phyloP scores from a whole-genome alignment of 225 moss, liverwort and hornwort genomes.

The Marchantia paleacea region DNA sequence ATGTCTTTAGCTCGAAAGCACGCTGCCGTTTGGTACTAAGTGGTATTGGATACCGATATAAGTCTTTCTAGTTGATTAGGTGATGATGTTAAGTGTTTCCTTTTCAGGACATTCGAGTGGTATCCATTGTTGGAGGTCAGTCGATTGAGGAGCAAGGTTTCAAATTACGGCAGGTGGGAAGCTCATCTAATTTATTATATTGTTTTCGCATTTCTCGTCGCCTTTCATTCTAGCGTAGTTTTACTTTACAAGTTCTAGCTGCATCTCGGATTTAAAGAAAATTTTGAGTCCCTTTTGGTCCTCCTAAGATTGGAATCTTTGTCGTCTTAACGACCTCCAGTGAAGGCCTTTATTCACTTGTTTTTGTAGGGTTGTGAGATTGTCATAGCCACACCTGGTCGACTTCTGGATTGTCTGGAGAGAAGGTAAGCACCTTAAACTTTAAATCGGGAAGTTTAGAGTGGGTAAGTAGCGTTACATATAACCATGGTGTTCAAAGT shows the following conservation, averaged over 20 bases:
- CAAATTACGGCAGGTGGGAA: slow-evolving; percentile 87
- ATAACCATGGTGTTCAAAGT: neutral
- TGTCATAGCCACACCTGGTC: slow-evolving; percentile 95
- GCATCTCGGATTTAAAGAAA: neutral
- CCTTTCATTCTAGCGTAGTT: neutral
- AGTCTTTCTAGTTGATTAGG: neutral
- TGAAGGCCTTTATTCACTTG: neutral
- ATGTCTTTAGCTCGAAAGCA: no score
- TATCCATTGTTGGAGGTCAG: slow-evolving; percentile 97
- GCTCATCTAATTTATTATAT: neutral
- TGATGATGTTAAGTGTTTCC: neutral
- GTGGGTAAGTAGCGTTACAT: neutral
- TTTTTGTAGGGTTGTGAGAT: slow-evolving; percentile 82
- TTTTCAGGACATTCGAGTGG: slow-evolving; percentile 85
- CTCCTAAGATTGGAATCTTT: neutral
- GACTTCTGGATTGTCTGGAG: slow-evolving; percentile 94
- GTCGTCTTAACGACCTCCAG: neutral
- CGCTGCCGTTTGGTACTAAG: neutral
- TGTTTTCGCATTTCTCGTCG: neutral
- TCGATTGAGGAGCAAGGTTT: slow-evolving; percentile 98
- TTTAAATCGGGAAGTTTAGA: neutral
- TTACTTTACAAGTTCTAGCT: neutral
- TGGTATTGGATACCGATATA: neutral
- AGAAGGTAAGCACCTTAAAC: slow-evolving; percentile 52
- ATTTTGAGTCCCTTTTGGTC: neutral